These are phyloP conservation scores for Articulospora tetracladia DNA, from an alignment of 495 filamentous ascomycete genomes.

Conservation along the genomic window DNA sequence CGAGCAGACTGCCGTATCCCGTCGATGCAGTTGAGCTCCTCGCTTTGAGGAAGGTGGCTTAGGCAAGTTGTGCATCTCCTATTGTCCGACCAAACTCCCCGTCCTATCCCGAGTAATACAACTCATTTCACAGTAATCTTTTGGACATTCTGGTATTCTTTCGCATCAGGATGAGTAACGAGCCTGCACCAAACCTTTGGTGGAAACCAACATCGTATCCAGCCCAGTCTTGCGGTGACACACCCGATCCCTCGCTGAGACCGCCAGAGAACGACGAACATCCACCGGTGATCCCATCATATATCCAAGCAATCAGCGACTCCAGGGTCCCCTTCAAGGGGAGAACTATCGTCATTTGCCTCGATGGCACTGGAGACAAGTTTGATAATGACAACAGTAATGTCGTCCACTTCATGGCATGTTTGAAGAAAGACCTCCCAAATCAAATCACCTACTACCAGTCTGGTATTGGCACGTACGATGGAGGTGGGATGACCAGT, in stretches of 20 bases:
- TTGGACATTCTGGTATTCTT: too few species aligned
- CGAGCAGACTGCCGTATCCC: too few species aligned
- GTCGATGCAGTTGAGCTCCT: too few species aligned
- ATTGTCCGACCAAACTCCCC: neutral
- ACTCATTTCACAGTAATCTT: too few species aligned
- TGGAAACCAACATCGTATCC: constrained; percentile 5
- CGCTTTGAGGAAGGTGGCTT: too few species aligned
- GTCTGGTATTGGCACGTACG: constrained; percentile 39
- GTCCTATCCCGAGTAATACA: too few species aligned
- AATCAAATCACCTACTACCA: constrained; percentile 38
- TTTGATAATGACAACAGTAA: constrained; percentile 40
- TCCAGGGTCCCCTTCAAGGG: constrained; percentile 19
- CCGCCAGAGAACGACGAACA: neutral
- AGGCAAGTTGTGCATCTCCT: neutral
- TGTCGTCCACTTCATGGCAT: constrained; percentile 35
- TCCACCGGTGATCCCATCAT: constrained; percentile 18
- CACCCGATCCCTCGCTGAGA: neutral
- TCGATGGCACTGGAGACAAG: constrained; percentile 38
- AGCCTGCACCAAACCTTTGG: neutral
- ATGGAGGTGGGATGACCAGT: constrained; percentile 29
- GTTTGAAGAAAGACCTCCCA: constrained; percentile 34
- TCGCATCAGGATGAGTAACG: too few species aligned
- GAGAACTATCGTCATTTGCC: constrained; percentile 33
- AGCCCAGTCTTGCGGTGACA: neutral
- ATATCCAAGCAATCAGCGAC: constrained; percentile 28